Evolutionary conservation across 2,329 filamentous ascomycete genomes (phyloP).

Genomic region (Paraphaeosphaeria minitans): DNA sequence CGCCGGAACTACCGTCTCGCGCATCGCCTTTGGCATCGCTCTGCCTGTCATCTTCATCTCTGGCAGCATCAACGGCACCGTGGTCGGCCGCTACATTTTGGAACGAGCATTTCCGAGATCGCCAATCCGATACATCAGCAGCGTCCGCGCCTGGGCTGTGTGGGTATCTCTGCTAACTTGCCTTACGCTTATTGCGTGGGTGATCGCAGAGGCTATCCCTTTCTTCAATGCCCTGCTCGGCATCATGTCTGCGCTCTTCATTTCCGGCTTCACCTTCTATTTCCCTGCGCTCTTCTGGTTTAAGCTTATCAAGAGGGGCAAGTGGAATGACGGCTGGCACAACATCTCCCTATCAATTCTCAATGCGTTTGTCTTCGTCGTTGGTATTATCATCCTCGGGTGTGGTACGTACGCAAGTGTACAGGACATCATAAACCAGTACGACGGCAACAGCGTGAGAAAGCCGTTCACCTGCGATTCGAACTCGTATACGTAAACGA

Average conservation of each 20-base stretch:
- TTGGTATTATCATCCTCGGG: constrained; percentile 41
- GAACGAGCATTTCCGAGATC: constrained; percentile 64
- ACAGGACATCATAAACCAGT: constrained; percentile 51
- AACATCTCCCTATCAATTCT: constrained; percentile 39
- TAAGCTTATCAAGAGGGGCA: constrained; percentile 49
- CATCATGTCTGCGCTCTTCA: constrained; percentile 66
- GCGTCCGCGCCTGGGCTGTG: constrained; percentile 49
- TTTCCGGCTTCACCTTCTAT: constrained; percentile 68
- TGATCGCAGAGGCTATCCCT: constrained; percentile 73
- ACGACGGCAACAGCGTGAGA: constrained; percentile 45
- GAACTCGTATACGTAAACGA: constrained; percentile 10
- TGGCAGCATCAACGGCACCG: constrained; percentile 71
- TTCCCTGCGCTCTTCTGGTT: constrained; percentile 49
- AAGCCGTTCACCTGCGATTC: constrained; percentile 49
- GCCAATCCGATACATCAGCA: constrained; percentile 52
- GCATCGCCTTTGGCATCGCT: constrained; percentile 73
- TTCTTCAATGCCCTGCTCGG: constrained; percentile 73
- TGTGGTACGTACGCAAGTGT: constrained; percentile 53
- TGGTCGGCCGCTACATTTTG: constrained; percentile 69
- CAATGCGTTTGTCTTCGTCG: constrained; percentile 34
- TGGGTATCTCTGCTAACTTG: constrained; percentile 64
- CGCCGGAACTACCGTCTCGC: constrained; percentile 62
- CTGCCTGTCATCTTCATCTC: constrained; percentile 75
- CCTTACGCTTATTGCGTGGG: constrained; percentile 68
- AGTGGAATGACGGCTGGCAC: constrained; percentile 45